Conservation (phyloP, 805 yeast genomes). For the Wickerhamiella cacticola region DNA sequence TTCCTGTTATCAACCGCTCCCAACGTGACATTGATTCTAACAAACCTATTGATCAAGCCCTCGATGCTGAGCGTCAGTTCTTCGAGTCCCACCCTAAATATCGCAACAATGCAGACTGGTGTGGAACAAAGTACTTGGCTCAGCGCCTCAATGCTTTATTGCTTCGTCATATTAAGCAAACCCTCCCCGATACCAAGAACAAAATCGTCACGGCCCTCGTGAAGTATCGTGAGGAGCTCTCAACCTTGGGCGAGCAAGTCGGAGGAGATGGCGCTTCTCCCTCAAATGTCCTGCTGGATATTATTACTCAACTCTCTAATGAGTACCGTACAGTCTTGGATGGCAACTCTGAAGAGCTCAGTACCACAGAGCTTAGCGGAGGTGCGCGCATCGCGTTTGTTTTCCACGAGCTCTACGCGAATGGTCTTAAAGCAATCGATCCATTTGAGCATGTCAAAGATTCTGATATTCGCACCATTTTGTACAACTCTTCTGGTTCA, state of each 20-base stretch:
- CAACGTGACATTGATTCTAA: constrained; percentile 87
- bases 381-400: constrained; percentile 97
- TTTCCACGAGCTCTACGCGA: constrained; percentile 89
- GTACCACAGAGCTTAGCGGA: constrained; percentile 84
- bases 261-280: constrained; percentile 56
- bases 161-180: constrained; percentile 77
- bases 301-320: constrained; percentile 84
- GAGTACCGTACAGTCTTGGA: constrained; percentile 84
- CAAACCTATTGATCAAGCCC: constrained; percentile 80
- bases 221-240: constrained; percentile 72
- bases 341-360: constrained; percentile 84
- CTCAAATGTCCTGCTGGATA: constrained; percentile 74
- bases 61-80: constrained; percentile 63
- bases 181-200: constrained; percentile 84
- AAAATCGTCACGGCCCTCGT: constrained; percentile 75
- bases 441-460: constrained; percentile 96
- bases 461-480: constrained; percentile 88
- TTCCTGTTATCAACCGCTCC: constrained; percentile 94
- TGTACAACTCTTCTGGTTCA: constrained; percentile 94
- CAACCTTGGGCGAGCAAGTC: constrained; percentile 66
- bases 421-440: constrained; percentile 82
- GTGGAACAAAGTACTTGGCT: constrained; percentile 97
- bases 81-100: constrained; percentile 87
- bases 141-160: constrained; percentile 79
- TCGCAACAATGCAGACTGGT: constrained; percentile 83